Percentiles rank a stretch among this genome's conserved stretches.
These are phyloP conservation scores for Alternaria sp. DNA, from an alignment of 2,329 filamentous ascomycete species.

Conservation along the genomic window DNA sequence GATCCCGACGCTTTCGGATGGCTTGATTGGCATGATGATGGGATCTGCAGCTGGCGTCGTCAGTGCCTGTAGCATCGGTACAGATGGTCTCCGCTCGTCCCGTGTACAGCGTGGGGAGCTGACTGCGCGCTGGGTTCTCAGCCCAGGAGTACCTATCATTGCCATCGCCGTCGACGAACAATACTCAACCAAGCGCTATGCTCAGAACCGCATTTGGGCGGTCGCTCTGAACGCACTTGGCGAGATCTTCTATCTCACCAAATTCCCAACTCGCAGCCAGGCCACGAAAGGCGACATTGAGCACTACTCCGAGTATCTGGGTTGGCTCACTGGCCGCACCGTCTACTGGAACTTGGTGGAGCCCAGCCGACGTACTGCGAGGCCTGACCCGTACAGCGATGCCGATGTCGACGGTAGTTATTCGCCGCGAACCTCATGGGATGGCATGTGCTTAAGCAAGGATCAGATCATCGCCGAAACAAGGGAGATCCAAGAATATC, in stretches of 20 bases:
- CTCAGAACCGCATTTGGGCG: slow-evolving; percentile 80
- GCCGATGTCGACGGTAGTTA: slow-evolving; percentile 72
- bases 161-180: slow-evolving; percentile 82
- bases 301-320: slow-evolving; percentile 65
- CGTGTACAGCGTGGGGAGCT: slow-evolving; percentile 75
- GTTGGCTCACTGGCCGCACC: slow-evolving; percentile 81
- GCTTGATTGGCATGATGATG: slow-evolving; percentile 79
- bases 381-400: slow-evolving; percentile 74
- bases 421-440: slow-evolving; percentile 78
- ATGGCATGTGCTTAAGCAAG: slow-evolving; percentile 72
- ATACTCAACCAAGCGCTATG: slow-evolving; percentile 74
- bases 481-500: slow-evolving; percentile 78
- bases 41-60: slow-evolving; percentile 85
- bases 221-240: slow-evolving; percentile 92
- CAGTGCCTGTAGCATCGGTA: slow-evolving; percentile 78
- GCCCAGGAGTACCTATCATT: slow-evolving; percentile 91
- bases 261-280: slow-evolving; percentile 66
- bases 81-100: slow-evolving; percentile 63
- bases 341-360: slow-evolving; percentile 84
- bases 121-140: slow-evolving; percentile 87
- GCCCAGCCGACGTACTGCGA: slow-evolving; percentile 73
- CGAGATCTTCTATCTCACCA: slow-evolving; percentile 84
- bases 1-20: slow-evolving; percentile 74
- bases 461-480: slow-evolving; percentile 78
- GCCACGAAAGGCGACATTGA: slow-evolving; percentile 56